phyloP scores from a whole-genome alignment of 2,329 filamentous ascomycete genomes.

The Colletotrichum tofieldiae region DNA sequence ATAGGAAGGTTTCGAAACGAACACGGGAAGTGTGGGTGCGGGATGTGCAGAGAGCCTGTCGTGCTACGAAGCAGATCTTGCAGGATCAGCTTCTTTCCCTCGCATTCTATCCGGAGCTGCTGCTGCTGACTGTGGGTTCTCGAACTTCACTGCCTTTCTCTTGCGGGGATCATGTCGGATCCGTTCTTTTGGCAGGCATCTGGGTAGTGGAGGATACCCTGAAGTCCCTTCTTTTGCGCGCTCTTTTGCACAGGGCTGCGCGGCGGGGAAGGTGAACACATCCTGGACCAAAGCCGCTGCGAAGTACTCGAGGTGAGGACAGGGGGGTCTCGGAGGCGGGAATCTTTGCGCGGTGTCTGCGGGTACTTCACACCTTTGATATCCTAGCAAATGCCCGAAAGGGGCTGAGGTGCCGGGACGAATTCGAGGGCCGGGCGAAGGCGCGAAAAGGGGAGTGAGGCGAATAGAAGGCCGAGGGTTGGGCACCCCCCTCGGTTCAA shows the following conservation, averaged over 20 bases:
- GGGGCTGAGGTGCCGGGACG: conserved; percentile 14
- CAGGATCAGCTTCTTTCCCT: neutral
- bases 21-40: conserved; percentile 16
- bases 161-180: conserved; percentile 26
- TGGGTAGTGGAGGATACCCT: conserved; percentile 37
- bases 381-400: conserved; percentile 22
- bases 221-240: conserved; percentile 32
- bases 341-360: conserved; percentile 26
- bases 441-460: conserved; percentile 24
- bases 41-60: conserved; percentile 19
- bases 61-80: conserved; percentile 27
- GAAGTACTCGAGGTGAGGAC: conserved; percentile 15
- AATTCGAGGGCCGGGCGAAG: conserved; percentile 23
- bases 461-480: conserved; percentile 24
- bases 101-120: conserved; percentile 8
- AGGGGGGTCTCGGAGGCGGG: conserved; percentile 33
- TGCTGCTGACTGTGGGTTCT: conserved; percentile 26
- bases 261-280: conserved; percentile 30
- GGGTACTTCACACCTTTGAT: conserved; percentile 3
- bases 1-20: conserved; percentile 14
- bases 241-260: conserved; percentile 35
- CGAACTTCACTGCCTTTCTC: conserved; percentile 29
- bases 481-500: conserved; percentile 25
- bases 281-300: conserved; percentile 12
- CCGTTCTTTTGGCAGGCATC: conserved; percentile 29